Evolutionary conservation across 306 rosid species (phyloP), one percentile per base, ranked within the genome.

Genomic region (Dalbergia oliveri): DNA sequence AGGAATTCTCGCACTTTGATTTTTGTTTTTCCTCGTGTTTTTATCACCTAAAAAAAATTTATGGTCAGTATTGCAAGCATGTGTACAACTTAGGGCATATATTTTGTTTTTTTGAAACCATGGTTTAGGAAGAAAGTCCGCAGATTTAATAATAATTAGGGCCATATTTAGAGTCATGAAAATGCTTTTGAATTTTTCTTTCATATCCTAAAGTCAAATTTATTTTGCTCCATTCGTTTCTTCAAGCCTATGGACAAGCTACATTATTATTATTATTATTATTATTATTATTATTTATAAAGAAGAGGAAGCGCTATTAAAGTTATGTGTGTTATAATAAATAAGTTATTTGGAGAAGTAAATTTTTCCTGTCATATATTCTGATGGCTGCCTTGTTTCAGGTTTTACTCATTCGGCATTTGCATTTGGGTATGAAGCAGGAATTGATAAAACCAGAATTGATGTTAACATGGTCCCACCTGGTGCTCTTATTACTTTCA

Each of bases 391-490:
- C 33, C 44, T 47, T 9, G 72, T 84, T 79, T 71, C 85, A 91
- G 94, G 94, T 37, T 88, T 85, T 77, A 85, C 92, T 11, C 94
- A 88, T 75, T 88, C 92, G 4, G 91, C 94, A 77, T 91, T 87
- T 82, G 91, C 94, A 43, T 84, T 88, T 16, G 91, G 92, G 62
- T 84, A 84, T 56, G 94, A 91, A 80, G 92, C 91, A 1, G 92
- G 90, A 47, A 87, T 91, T n/a, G 84, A 90, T 64, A 88, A 80
- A 73, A 79, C 75, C 77, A 45, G 73, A 19, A 80, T 85, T 35
- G 89, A 87, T 64, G 91, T 86, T 4, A 86, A 88, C 57, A 54
- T 87, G 69, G 92, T 88, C 66, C 94, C 92, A 19, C 92, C 94
- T 0, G 90, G 90, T 37, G 94, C 94, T 8, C 94, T 90, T 64